Evolutionary conservation across 164 flowering plant species (phyloP), one percentile per base, ranked within the genome.

Genomic region (Magnolia officinalis): DNA sequence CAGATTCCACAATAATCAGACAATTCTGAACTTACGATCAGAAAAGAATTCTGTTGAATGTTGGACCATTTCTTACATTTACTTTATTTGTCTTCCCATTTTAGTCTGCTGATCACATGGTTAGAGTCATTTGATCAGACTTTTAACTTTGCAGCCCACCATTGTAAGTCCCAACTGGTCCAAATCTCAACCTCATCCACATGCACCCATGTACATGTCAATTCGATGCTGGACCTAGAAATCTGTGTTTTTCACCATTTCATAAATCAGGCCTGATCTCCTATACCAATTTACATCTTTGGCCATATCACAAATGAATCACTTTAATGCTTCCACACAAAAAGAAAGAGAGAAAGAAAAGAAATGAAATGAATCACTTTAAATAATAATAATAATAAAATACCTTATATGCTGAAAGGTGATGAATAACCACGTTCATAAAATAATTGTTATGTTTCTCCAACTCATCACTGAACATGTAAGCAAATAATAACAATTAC

Each of bases 381-480:
- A 37, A 37, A 37, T 18, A 63, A 63, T 21, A 20, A 63, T 21
- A 20, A 70, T 52, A 11, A 16, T 59, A 23, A 55, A 76, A 55
- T 73, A 88, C 91, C 91, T 86, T 85, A 78, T 86, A 90, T 52
- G 84, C 83, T 78, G 91, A 87, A 76, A 96, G 98, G 50, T 85
- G 91, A 74, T 76, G 71, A 50, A 82, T 78, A 63, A 86, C 88
- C 89, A 94, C 83, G 77, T 87, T 80, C 74, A 82, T 83, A 83
- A 89, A 93, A 80, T 88, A 89, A 26, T 81, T 88, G 76, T 88
- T 94, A 76, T 87, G 92, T 58, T 74, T 88, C 83, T 88, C 96
- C 88, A 96, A 79, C 80, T 91, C 97, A 72, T 84, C 96, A 72
- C 99, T 68, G 78, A 86, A 83, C 70, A 77, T 19, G 75, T n/a